Conservation (phyloP, 2,329 filamentous ascomycete genomes). For the Diaporthe longicolla region DNA sequence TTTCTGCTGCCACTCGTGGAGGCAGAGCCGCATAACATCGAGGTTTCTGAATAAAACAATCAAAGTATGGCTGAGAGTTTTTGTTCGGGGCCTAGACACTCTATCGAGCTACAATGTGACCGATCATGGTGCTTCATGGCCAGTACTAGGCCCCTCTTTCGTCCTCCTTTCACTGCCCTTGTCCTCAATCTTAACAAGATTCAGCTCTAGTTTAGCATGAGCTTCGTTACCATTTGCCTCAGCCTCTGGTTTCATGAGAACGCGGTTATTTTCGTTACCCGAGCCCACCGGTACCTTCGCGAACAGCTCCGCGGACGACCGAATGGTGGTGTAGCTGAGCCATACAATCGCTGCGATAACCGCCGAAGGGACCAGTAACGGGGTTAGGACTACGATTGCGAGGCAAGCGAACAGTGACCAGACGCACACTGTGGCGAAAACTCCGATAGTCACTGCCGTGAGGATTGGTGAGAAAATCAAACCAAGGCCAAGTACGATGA, state of each 20-base stretch:
- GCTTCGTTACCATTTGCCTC: constrained; percentile 6
- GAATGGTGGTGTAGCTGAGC: neutral
- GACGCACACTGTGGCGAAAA: neutral
- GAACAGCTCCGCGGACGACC: neutral
- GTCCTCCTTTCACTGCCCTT: neutral
- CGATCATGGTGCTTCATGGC: neutral
- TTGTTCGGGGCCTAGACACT: no score
- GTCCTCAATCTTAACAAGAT: neutral
- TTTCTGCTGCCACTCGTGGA: neutral
- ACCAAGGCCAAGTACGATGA: neutral
- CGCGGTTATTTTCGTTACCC: constrained; percentile 1
- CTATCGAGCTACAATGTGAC: neutral
- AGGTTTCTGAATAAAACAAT: no score
- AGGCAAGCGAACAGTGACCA: neutral
- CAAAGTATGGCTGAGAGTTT: no score
- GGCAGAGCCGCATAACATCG: neutral
- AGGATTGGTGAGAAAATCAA: neutral
- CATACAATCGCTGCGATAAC: neutral
- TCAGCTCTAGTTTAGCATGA: neutral
- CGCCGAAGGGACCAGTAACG: neutral
- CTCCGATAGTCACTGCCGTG: neutral
- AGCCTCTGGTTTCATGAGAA: constrained; percentile 7
- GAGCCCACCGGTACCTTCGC: constrained; percentile 17
- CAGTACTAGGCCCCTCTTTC: neutral
- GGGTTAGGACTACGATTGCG: neutral